Evolutionary conservation across 179 eudicot species (phyloP).

Genomic region (Gypsophila paniculata): DNA sequence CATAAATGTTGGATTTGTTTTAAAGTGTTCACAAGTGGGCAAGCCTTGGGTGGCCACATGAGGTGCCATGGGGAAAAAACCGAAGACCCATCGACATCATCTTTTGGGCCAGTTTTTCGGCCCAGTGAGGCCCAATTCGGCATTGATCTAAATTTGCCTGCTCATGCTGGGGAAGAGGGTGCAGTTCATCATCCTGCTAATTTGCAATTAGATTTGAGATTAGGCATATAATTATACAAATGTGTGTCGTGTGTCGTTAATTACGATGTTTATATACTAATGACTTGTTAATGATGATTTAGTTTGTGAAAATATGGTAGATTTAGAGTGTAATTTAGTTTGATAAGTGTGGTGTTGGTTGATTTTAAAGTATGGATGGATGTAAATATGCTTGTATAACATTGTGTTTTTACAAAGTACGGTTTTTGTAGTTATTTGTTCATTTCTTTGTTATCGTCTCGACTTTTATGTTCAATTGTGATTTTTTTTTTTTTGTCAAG

Average conservation of each 20-base stretch:
- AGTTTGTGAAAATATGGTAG: not conserved
- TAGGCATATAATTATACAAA: constrained; percentile 28
- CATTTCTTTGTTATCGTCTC: no score
- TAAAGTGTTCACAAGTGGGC: constrained; percentile 73
- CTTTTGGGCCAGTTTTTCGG: not conserved
- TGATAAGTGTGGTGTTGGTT: not conserved
- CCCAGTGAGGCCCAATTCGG: constrained; percentile 18
- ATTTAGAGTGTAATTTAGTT: not conserved
- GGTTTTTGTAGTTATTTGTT: no score
- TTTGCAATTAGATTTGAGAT: constrained; percentile 34
- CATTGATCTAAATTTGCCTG: constrained; percentile 29
- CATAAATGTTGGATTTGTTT: constrained; percentile 57
- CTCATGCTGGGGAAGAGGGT: constrained; percentile 18
- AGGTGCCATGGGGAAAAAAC: constrained; percentile 75
- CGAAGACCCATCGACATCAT: constrained; percentile 8
- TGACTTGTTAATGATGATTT: not conserved
- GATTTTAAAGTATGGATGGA: no score
- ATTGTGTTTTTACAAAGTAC: no score
- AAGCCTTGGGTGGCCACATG: constrained; percentile 87
- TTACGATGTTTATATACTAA: not conserved
- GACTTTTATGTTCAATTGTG: no score
- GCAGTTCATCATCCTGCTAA: not conserved
- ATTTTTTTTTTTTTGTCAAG: no score
- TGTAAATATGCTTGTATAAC: no score
- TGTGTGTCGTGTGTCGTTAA: not conserved